These are phyloP conservation scores for Mortierella sp. DNA, from an alignment of 371 early-diverging fungal species.

Conservation along the genomic window DNA sequence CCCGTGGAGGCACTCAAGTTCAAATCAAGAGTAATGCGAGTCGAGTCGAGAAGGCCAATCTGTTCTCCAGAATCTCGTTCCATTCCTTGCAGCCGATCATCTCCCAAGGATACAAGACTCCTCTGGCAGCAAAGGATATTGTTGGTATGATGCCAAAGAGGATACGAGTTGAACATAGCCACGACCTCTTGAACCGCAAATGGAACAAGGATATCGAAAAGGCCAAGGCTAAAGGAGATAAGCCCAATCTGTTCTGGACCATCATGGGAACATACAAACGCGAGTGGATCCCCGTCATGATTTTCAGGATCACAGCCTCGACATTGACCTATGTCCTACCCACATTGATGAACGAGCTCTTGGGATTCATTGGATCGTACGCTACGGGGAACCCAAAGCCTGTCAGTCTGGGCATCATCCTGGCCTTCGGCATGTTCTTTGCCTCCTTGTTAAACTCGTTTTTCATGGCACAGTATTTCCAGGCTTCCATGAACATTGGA, in stretches of 20 bases:
- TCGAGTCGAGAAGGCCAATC: constrained; percentile 41
- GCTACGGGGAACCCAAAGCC: constrained; percentile 21
- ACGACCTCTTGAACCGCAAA: constrained; percentile 24
- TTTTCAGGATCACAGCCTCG: constrained; percentile 30
- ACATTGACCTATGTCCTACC: constrained; percentile 44
- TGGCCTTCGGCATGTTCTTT: constrained; percentile 54
- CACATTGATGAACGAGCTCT: constrained; percentile 31
- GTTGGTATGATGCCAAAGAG: constrained; percentile 40
- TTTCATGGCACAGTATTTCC: constrained; percentile 54
- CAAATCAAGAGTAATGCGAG: constrained; percentile 27
- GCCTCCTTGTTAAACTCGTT: constrained; percentile 36
- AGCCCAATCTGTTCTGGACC: constrained; percentile 36
- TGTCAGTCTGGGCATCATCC: constrained; percentile 39
- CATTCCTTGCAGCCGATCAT: constrained; percentile 45
- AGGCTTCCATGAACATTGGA: constrained; percentile 49
- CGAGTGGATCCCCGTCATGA: constrained; percentile 34
- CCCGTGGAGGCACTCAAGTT: constrained; percentile 38
- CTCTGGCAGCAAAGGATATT: constrained; percentile 42
- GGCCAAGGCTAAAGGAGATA: constrained; percentile 23
- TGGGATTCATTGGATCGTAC: constrained; percentile 34
- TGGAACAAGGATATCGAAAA: constrained; percentile 38
- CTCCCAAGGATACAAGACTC: constrained; percentile 32
- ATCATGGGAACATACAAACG: constrained; percentile 24
- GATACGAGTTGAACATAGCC: constrained; percentile 27
- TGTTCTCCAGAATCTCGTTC: constrained; percentile 39